These are phyloP conservation scores for Trichoderma aggressivum DNA, from an alignment of 2,329 filamentous ascomycete genomes.

Conservation along the genomic window DNA sequence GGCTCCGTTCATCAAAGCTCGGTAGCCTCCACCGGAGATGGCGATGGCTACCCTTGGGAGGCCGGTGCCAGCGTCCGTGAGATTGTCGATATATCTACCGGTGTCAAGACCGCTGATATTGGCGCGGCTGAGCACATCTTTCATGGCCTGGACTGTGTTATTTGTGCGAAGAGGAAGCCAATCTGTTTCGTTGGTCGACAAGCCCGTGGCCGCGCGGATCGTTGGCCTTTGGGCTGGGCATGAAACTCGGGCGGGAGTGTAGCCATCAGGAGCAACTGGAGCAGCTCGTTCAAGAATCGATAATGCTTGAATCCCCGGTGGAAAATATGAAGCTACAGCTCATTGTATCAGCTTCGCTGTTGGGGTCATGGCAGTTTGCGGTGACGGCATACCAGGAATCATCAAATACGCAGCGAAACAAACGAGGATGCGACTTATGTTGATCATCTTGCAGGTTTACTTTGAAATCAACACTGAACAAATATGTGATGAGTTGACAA, in stretches of 20 bases:
- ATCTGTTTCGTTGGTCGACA: slow-evolving; percentile 22
- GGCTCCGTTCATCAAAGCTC: slow-evolving; percentile 73
- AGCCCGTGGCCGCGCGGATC: slow-evolving; percentile 20
- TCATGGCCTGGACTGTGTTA: slow-evolving; percentile 21
- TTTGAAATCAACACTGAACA: background rate
- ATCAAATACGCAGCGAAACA: background rate
- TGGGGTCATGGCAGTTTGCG: background rate
- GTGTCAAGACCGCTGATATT: slow-evolving; percentile 23
- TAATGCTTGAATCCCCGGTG: background rate
- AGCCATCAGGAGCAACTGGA: slow-evolving; percentile 18
- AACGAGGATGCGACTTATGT: background rate
- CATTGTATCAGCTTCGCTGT: background rate
- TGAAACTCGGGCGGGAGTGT: slow-evolving; percentile 21
- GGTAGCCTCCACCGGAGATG: slow-evolving; percentile 73
- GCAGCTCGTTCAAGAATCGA: background rate
- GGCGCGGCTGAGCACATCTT: slow-evolving; percentile 19
- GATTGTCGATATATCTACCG: slow-evolving; percentile 20
- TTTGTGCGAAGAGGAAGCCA: slow-evolving; percentile 22
- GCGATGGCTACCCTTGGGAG: slow-evolving; percentile 62
- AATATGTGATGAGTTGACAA: background rate
- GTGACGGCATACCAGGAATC: background rate
- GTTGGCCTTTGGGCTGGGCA: slow-evolving; percentile 20
- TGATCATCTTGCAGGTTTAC: background rate
- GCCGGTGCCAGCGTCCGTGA: slow-evolving; percentile 13
- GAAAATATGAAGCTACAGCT: background rate